A percentile compares a stretch with the other conserved stretches of the same genome.
Conservation (phyloP, 129 eudicot species). For the Flaveria ramosissima region DNA sequence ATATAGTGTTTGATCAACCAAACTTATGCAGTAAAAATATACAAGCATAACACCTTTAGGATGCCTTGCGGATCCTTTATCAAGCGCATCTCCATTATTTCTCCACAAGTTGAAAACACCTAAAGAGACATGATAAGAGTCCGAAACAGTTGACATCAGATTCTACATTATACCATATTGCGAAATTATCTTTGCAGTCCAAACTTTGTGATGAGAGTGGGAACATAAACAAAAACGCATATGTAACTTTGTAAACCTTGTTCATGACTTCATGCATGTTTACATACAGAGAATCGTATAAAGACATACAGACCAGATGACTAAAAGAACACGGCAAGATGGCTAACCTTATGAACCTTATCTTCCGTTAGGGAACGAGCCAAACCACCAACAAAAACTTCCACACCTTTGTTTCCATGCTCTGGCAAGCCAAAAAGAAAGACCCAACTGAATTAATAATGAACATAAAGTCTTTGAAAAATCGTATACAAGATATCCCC, state of each 20-base stretch:
- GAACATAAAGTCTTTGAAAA: not conserved
- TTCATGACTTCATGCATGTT: not conserved
- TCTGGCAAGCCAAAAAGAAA: slow-evolving; percentile 31
- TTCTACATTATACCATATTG: not conserved
- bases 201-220: not conserved
- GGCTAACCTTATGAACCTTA: slow-evolving; percentile 60
- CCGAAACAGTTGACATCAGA: not conserved
- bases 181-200: slow-evolving; percentile 2
- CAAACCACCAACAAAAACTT: slow-evolving; percentile 91
- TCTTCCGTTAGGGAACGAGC: slow-evolving; percentile 59
- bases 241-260: not conserved
- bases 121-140: slow-evolving; percentile 30
- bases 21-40: not conserved
- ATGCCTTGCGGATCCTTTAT: slow-evolving; percentile 70
- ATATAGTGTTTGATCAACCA: slow-evolving; percentile 3
- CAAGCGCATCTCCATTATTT: slow-evolving; percentile 68
- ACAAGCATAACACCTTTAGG: slow-evolving; percentile 53
- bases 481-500: slow-evolving; percentile 11
- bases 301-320: not conserved
- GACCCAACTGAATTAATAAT: not conserved
- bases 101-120: slow-evolving; percentile 79
- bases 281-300: not conserved
- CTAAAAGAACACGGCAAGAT: not conserved
- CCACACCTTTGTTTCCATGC: slow-evolving; percentile 61
- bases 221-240: not conserved